A percentile compares a stretch with the other conserved stretches of the same genome.
phyloP scores from a whole-genome alignment of 768 basidiomycete species.

The Lyophyllum decastes region DNA sequence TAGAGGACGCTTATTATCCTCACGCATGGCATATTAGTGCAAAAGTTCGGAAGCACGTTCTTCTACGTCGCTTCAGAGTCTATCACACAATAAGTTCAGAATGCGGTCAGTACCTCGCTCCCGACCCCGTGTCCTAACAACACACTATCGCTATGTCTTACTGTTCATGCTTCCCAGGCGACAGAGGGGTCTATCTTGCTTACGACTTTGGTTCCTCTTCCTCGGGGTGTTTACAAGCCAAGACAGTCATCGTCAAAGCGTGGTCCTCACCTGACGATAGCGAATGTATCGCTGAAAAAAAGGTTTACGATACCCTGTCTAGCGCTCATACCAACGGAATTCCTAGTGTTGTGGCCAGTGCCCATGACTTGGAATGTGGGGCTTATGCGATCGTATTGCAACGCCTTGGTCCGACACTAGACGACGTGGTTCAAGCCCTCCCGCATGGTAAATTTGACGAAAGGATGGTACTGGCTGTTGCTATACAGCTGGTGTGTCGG shows the following conservation, averaged over 20 bases:
- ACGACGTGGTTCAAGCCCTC: slow-evolving; percentile 18
- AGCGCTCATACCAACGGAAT: slow-evolving; percentile 13
- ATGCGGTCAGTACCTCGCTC: slow-evolving; percentile 17
- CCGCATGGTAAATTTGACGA: slow-evolving; percentile 18
- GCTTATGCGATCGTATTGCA: slow-evolving; percentile 28
- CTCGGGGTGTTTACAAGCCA: slow-evolving; percentile 21
- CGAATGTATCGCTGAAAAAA: slow-evolving; percentile 27
- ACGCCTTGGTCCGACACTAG: slow-evolving; percentile 28
- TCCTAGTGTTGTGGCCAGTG: slow-evolving; percentile 13
- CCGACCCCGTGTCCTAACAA: background rate
- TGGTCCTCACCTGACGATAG: slow-evolving; percentile 24
- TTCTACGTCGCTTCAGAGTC: slow-evolving; percentile 27
- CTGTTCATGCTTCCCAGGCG: slow-evolving; percentile 14
- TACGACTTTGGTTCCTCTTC: slow-evolving; percentile 23
- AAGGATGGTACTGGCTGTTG: slow-evolving; percentile 26
- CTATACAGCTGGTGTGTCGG: slow-evolving; percentile 28
- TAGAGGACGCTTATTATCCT: slow-evolving; percentile 31
- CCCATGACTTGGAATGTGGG: slow-evolving; percentile 18
- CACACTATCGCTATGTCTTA: background rate
- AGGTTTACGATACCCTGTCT: slow-evolving; percentile 21
- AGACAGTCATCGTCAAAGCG: slow-evolving; percentile 29
- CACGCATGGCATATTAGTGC: slow-evolving; percentile 34
- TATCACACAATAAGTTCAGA: slow-evolving; percentile 28
- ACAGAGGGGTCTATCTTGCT: slow-evolving; percentile 30
- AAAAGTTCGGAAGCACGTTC: slow-evolving; percentile 21